Evolutionary conservation across 2,329 filamentous ascomycete genomes (phyloP).

Genomic region (Daldinia sp.): DNA sequence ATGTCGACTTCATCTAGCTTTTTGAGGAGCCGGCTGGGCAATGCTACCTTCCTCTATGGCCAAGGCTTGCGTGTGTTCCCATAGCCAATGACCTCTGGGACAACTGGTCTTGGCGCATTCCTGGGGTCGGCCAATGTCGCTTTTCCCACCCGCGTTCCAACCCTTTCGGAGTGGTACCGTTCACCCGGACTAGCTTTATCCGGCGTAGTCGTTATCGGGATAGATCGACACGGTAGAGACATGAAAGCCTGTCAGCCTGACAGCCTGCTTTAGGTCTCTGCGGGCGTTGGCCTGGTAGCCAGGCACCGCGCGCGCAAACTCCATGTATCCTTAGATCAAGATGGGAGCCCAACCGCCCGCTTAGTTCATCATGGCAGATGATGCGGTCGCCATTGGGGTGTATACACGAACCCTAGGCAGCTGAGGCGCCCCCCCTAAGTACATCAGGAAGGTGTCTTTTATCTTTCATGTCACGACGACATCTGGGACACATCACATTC

Average conservation of each 20-base stretch:
- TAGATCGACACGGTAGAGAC: constrained; percentile 1
- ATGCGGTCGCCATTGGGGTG: constrained; percentile 7
- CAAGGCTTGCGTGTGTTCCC: constrained; percentile 20
- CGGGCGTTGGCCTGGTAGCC: constrained; percentile 1
- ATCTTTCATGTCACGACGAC: constrained; percentile 26
- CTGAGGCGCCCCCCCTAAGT: constrained; percentile 21
- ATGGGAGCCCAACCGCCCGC: constrained; percentile 15
- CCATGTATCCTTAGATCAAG: constrained; percentile 1
- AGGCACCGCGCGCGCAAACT: constrained; percentile 9
- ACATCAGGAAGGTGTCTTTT: constrained; percentile 35
- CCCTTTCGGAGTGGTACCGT: constrained; percentile 14
- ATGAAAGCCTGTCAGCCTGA: constrained; percentile 3
- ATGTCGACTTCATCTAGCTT: constrained; percentile 21
- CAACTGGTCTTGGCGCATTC: constrained; percentile 21
- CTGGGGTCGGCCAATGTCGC: constrained; percentile 15
- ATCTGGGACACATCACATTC: constrained; percentile 18
- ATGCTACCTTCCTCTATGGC: constrained; percentile 36
- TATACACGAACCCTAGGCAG: constrained; percentile 15
- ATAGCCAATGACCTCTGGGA: constrained; percentile 12
- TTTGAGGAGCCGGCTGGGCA: constrained; percentile 29
- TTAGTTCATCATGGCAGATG: constrained; percentile 30
- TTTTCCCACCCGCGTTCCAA: constrained; percentile 16
- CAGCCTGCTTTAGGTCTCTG: constrained; percentile 11
- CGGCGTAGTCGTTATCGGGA: constrained; percentile 2
- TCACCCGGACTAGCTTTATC: constrained; percentile 23